These are phyloP conservation scores for Acer yangbiense DNA, from an alignment of 345 rosid species.

Conservation along the genomic window DNA sequence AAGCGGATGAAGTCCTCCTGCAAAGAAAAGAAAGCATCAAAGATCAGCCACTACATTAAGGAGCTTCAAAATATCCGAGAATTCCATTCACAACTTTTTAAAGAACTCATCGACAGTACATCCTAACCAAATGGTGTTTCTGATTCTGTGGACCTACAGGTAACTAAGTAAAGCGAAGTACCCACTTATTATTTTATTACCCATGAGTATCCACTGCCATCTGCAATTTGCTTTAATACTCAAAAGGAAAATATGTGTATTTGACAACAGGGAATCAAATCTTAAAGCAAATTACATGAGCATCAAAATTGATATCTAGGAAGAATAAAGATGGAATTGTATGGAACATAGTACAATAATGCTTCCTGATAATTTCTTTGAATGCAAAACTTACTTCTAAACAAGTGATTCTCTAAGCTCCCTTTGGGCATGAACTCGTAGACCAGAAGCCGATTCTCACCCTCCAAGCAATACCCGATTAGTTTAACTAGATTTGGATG, in stretches of 20 bases:
- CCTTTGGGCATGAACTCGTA: constrained; percentile 98
- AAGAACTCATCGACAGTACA: background rate
- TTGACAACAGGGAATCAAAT: background rate
- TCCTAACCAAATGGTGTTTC: background rate
- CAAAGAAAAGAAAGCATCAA: constrained; percentile 23
- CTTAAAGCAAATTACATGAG: background rate
- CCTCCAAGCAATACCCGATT: constrained; percentile 87
- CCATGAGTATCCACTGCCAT: background rate
- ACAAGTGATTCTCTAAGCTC: constrained; percentile 84
- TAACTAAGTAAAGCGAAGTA: background rate
- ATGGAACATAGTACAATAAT: constrained; percentile 4
- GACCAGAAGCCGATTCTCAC: constrained; percentile 78
- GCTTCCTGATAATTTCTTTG: background rate
- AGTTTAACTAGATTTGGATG: constrained; percentile 89
- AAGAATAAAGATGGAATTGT: background rate
- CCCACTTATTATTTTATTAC: background rate
- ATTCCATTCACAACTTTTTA: background rate
- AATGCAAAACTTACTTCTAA: constrained; percentile 50
- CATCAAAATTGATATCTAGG: constrained; percentile 1
- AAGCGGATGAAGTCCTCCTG: constrained; percentile 85
- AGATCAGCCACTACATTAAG: constrained; percentile 5
- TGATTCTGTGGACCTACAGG: background rate
- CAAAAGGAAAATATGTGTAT: background rate
- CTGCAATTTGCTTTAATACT: background rate
- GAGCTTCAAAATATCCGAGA: constrained; percentile 2